Evolutionary conservation across 1,284 basidiomycete species (phyloP).

Genomic region (Pseudozyma sp.): DNA sequence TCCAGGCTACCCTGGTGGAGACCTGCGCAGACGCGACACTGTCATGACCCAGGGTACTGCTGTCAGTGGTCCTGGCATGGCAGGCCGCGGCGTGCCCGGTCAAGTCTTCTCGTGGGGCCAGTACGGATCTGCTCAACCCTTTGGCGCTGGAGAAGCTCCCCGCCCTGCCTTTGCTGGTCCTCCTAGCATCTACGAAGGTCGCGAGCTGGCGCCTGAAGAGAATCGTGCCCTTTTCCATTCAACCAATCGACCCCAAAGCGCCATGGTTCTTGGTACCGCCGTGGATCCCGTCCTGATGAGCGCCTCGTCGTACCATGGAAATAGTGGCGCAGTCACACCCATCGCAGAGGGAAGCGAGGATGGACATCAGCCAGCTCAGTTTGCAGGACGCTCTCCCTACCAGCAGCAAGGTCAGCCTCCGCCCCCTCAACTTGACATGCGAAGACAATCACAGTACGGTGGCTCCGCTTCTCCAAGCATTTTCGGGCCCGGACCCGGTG

Average conservation of each 20-base stretch:
- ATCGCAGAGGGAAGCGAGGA: conserved; percentile 39
- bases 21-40: conserved; percentile 56
- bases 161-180: conserved; percentile 60
- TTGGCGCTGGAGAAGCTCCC: conserved; percentile 32
- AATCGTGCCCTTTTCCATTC: conserved; percentile 50
- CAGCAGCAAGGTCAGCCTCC: conserved; percentile 13
- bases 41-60: conserved; percentile 58
- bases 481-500: background rate
- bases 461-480: conserved; percentile 5
- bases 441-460: conserved; percentile 22
- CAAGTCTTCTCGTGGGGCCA: conserved; percentile 58
- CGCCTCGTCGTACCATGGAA: conserved; percentile 27
- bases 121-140: conserved; percentile 52
- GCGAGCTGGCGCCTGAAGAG: conserved; percentile 46
- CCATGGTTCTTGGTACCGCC: conserved; percentile 30
- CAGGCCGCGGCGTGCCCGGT: conserved; percentile 61
- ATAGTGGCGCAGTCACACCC: conserved; percentile 40
- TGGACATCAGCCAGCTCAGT: conserved; percentile 9
- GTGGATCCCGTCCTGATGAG: conserved; percentile 40
- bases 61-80: conserved; percentile 59
- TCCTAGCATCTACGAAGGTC: conserved; percentile 56
- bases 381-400: conserved; percentile 14
- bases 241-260: conserved; percentile 50
- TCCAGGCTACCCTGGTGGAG: conserved; percentile 35
- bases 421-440: conserved; percentile 11